Conservation (phyloP, 441 rosid genomes). For the Eutrema salsugineum region DNA sequence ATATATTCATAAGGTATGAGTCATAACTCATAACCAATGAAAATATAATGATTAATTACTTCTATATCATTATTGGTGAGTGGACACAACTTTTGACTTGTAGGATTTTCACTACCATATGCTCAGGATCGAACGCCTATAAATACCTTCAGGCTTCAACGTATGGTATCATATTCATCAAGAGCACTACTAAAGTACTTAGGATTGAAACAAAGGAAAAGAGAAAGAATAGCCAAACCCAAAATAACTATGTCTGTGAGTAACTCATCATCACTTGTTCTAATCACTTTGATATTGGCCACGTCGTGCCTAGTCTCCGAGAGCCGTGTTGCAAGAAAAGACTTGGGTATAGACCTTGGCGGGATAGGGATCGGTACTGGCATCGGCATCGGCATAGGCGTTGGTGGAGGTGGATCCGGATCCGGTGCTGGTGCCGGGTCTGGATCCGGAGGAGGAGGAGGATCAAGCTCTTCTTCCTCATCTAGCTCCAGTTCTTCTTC, state of each 20-base stretch:
- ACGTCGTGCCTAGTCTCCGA: conserved; percentile 38
- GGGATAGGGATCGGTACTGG: conserved; percentile 60
- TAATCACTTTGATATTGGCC: conserved; percentile 25
- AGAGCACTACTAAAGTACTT: conserved; percentile 3
- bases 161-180: conserved; percentile 22
- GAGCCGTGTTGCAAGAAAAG: conserved; percentile 54
- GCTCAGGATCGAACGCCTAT: conserved; percentile 23
- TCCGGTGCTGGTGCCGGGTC: conserved; percentile 63
- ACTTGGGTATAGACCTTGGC: conserved; percentile 65
- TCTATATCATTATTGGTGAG: neutral
- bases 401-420: conserved; percentile 63
- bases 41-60: neutral
- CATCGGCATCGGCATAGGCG: conserved; percentile 52
- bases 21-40: neutral
- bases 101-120: conserved; percentile 8
- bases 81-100: conserved; percentile 14
- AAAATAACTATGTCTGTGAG: conserved; percentile 17
- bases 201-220: neutral
- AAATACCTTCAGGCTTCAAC: conserved; percentile 20
- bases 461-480: conserved; percentile 49
- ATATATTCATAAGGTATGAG: neutral
- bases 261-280: conserved; percentile 23
- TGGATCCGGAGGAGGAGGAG: conserved; percentile 49
- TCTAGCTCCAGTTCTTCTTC: conserved; percentile 47
- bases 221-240: neutral